phyloP scores from a whole-genome alignment of 495 filamentous ascomycete genomes.

The Lasiosphaeria hispida region DNA sequence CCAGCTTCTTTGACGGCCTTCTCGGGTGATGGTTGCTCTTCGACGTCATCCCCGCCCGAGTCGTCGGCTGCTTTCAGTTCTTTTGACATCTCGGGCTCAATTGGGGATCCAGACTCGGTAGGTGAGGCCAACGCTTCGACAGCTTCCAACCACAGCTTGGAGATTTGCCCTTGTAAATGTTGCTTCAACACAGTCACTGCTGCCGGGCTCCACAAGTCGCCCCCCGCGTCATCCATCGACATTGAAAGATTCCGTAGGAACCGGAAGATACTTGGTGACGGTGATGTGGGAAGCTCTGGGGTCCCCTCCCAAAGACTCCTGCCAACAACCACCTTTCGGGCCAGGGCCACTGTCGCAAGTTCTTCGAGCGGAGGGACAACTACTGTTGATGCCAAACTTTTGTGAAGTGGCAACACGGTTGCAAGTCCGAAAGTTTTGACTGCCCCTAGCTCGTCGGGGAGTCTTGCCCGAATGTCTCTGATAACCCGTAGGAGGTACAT shows the following conservation, averaged over 20 bases:
- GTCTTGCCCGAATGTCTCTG: conserved; percentile 66
- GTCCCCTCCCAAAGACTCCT: conserved; percentile 73
- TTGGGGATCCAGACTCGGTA: neutral
- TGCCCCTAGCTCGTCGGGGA: conserved; percentile 49
- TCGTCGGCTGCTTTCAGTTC: conserved; percentile 2
- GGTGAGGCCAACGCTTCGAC: conserved; percentile 19
- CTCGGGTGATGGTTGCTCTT: conserved; percentile 36
- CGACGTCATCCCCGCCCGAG: conserved; percentile 11
- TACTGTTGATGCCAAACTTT: conserved; percentile 46
- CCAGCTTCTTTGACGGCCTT: conserved; percentile 29
- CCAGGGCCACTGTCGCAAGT: conserved; percentile 36
- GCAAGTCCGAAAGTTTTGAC: conserved; percentile 46
- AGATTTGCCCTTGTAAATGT: conserved; percentile 46
- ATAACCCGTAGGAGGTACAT: conserved; percentile 73
- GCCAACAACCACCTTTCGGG: conserved; percentile 43
- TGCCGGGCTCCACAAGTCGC: conserved; percentile 79
- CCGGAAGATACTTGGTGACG: conserved; percentile 72
- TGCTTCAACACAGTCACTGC: conserved; percentile 64
- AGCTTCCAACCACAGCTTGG: conserved; percentile 39
- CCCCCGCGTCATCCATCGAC: conserved; percentile 66
- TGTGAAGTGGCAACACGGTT: conserved; percentile 58
- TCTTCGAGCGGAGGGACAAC: conserved; percentile 37
- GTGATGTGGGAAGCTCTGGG: conserved; percentile 75
- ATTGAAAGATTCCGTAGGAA: conserved; percentile 64
- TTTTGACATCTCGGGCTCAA: neutral